phyloP scores from a whole-genome alignment of 257 asterid species.

The Lycium barbarum region DNA sequence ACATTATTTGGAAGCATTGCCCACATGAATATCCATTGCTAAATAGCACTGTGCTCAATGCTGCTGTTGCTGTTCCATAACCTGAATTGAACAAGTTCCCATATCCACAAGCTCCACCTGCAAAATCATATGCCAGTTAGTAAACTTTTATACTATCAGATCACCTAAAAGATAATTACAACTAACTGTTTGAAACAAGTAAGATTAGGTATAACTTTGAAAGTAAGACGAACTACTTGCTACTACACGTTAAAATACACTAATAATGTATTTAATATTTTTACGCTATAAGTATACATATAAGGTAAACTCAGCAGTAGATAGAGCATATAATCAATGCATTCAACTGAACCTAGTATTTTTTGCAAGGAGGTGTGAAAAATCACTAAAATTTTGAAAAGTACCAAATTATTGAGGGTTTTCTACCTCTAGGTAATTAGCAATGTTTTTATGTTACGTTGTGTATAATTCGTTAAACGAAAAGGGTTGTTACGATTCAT shows the following conservation, averaged over 20 bases:
- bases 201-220: neutral
- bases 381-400: neutral
- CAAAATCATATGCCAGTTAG: neutral
- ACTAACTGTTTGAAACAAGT: neutral
- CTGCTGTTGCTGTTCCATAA: slow-evolving; percentile 76
- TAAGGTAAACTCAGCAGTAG: neutral
- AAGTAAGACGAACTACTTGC: neutral
- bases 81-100: slow-evolving; percentile 69
- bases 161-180: neutral
- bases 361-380: neutral
- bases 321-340: neutral
- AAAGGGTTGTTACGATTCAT: neutral
- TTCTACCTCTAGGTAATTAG: too few species aligned
- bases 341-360: neutral
- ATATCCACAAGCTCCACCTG: slow-evolving; percentile 90
- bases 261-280: neutral
- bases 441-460: neutral
- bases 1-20: slow-evolving; percentile 71
- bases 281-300: neutral
- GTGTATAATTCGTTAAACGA: too few species aligned
- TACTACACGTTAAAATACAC: neutral
- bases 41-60: slow-evolving; percentile 76
- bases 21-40: slow-evolving; percentile 85
- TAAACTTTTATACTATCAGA: neutral
- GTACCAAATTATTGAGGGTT: too few species aligned